These are phyloP conservation scores for Amniculicola lignicola DNA, from an alignment of 495 filamentous ascomycete genomes.

Conservation along the genomic window DNA sequence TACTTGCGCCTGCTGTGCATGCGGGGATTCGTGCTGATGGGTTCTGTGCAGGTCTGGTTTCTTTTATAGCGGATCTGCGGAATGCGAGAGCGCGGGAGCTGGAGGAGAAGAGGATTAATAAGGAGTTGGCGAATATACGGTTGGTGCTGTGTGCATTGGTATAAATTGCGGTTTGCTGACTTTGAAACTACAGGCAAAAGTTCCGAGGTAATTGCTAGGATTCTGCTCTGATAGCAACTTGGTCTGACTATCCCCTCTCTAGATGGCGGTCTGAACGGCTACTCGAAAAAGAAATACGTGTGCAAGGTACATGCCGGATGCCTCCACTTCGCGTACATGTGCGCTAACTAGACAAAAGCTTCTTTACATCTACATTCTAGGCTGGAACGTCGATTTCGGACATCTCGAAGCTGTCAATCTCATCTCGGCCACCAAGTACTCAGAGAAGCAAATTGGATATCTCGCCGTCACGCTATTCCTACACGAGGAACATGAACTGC, in stretches of 20 bases:
- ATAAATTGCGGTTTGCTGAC: slow-evolving; percentile 27
- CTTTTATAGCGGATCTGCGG: slow-evolving; percentile 96
- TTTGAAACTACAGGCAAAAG: slow-evolving; percentile 55
- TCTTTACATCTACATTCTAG: slow-evolving; percentile 98
- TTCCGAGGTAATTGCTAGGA: slow-evolving; percentile 58
- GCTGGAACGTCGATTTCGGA: slow-evolving; percentile 99
- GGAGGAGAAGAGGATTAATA: slow-evolving; percentile 99
- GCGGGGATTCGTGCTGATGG: slow-evolving; percentile 1
- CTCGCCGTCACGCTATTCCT: slow-evolving; percentile 95
- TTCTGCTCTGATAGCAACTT: slow-evolving; percentile 1
- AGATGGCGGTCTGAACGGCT: slow-evolving; percentile 87
- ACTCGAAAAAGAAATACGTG: slow-evolving; percentile 99
- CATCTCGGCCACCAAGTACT: slow-evolving; percentile 94
- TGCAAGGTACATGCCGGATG: slow-evolving; percentile 68
- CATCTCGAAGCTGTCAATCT: slow-evolving; percentile 98
- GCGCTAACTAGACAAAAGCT: slow-evolving; percentile 54
- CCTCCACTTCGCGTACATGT: not conserved
- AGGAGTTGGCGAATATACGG: slow-evolving; percentile 97
- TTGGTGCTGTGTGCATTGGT: slow-evolving; percentile 39
- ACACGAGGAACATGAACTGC: slow-evolving; percentile 92
- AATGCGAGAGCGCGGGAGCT: slow-evolving; percentile 93
- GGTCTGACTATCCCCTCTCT: slow-evolving; percentile 32
- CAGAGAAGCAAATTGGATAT: slow-evolving; percentile 99
- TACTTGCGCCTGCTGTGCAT: slow-evolving; percentile 10
- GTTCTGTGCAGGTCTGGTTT: slow-evolving; percentile 65